Percentiles rank a stretch among this genome's conserved stretches.
phyloP scores from a whole-genome alignment of 129 eudicot genomes.

The Oenanthe sinensis region DNA sequence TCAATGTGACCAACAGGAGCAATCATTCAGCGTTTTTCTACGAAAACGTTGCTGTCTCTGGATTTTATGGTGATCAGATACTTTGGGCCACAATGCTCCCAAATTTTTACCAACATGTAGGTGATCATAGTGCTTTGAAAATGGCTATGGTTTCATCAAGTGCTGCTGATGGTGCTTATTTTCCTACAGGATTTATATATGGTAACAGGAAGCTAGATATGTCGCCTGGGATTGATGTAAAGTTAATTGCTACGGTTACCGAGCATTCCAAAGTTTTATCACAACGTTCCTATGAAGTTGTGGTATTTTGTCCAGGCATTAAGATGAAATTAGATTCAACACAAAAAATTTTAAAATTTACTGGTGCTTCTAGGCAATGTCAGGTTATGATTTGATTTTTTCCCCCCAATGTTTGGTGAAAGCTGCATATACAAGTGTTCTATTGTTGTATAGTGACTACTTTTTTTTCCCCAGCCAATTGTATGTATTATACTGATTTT shows the following conservation, averaged over 20 bases:
- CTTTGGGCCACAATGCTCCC: slow-evolving; percentile 8
- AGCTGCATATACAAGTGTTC: background rate
- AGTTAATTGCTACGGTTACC: background rate
- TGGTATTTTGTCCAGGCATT: background rate
- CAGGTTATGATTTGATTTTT: slow-evolving; percentile 4
- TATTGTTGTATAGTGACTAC: background rate
- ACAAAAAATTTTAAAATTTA: background rate
- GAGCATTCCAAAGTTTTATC: background rate
- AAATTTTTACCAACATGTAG: background rate
- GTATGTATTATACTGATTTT: background rate
- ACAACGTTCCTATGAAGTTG: background rate
- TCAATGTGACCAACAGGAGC: slow-evolving; percentile 3
- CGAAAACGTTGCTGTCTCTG: background rate
- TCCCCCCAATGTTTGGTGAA: background rate
- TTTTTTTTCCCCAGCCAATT: background rate
- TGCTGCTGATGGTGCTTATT: slow-evolving; percentile 6
- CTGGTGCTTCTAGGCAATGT: slow-evolving; percentile 3
- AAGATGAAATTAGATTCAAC: background rate
- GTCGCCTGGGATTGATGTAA: slow-evolving; percentile 6
- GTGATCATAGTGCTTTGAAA: background rate
- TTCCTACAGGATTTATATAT: background rate
- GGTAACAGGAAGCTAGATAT: background rate
- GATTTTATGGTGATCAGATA: background rate
- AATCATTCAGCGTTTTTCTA: background rate
- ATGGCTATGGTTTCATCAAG: background rate